Evolutionary conservation across 352 stramenopile genomes (phyloP).

Genomic region (Globisporangium abappressorium): DNA sequence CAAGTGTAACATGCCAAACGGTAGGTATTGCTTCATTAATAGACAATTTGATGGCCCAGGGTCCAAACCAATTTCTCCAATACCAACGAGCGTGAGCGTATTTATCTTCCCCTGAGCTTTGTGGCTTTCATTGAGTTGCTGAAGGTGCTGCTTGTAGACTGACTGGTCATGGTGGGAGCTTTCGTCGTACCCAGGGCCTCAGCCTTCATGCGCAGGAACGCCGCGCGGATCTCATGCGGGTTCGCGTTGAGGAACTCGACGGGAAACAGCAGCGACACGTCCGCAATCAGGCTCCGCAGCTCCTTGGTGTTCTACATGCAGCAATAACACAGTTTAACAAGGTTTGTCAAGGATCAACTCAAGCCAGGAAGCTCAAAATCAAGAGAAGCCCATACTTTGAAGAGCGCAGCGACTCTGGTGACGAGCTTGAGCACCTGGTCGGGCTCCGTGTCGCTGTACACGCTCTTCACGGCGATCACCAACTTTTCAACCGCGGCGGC

Average conservation of each 20-base stretch:
- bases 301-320: conserved; percentile 69
- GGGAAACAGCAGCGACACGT: conserved; percentile 73
- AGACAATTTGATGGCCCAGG: background rate
- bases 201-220: conserved; percentile 57
- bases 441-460: conserved; percentile 84
- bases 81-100: background rate
- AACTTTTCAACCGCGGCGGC: conserved; percentile 68
- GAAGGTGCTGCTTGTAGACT: conserved; percentile 7
- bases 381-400: conserved; percentile 44
- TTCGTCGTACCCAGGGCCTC: conserved; percentile 32
- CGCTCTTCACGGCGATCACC: conserved; percentile 38
- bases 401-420: conserved; percentile 50
- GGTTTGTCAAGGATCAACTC: background rate
- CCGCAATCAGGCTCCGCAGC: conserved; percentile 77
- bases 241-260: conserved; percentile 77
- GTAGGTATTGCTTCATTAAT: background rate
- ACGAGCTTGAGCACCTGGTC: conserved; percentile 59
- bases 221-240: conserved; percentile 45
- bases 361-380: background rate
- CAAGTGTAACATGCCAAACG: background rate
- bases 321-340: background rate
- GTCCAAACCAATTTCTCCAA: background rate
- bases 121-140: background rate
- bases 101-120: background rate
- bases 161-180: background rate